These are phyloP conservation scores for Hymenoscyphus albidus DNA, from an alignment of 2,329 filamentous ascomycete species.

Conservation along the genomic window DNA sequence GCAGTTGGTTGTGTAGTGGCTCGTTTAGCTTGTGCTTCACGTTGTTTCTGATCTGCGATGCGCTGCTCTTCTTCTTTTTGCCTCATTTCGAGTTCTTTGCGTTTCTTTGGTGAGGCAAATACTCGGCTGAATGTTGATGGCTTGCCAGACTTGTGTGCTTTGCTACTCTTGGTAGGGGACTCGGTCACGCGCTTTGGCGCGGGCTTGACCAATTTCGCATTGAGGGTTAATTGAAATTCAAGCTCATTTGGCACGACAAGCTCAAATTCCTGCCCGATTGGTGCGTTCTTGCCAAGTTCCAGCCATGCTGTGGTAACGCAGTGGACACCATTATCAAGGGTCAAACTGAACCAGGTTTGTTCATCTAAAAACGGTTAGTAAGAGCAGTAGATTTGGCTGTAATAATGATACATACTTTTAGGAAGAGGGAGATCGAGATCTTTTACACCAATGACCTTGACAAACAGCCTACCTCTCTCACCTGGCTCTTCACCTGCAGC, in stretches of 20 bases:
- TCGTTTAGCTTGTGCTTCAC: slow-evolving; percentile 61
- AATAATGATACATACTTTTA: slow-evolving; percentile 61
- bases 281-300: slow-evolving; percentile 84
- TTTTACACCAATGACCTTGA: slow-evolving; percentile 98
- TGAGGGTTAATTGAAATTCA: slow-evolving; percentile 97
- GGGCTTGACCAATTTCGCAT: slow-evolving; percentile 87
- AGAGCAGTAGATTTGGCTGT: neutral
- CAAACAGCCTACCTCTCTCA: slow-evolving; percentile 87
- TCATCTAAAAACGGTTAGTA: slow-evolving; percentile 57
- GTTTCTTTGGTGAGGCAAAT: slow-evolving; percentile 92
- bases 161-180: slow-evolving; percentile 63
- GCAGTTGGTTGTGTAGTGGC: slow-evolving; percentile 63
- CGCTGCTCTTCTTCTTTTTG: slow-evolving; percentile 81
- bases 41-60: slow-evolving; percentile 55
- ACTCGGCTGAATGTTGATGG: slow-evolving; percentile 87
- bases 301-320: slow-evolving; percentile 97
- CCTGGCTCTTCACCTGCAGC: slow-evolving; percentile 67
- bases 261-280: slow-evolving; percentile 97
- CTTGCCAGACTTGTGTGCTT: slow-evolving; percentile 64
- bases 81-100: slow-evolving; percentile 85
- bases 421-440: slow-evolving; percentile 89
- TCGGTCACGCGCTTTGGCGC: slow-evolving; percentile 52
- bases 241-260: slow-evolving; percentile 94
- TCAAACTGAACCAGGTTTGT: slow-evolving; percentile 90
- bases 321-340: slow-evolving; percentile 95